Conservation (phyloP, 345 rosid species). For the Eucalyptus melliodora region DNA sequence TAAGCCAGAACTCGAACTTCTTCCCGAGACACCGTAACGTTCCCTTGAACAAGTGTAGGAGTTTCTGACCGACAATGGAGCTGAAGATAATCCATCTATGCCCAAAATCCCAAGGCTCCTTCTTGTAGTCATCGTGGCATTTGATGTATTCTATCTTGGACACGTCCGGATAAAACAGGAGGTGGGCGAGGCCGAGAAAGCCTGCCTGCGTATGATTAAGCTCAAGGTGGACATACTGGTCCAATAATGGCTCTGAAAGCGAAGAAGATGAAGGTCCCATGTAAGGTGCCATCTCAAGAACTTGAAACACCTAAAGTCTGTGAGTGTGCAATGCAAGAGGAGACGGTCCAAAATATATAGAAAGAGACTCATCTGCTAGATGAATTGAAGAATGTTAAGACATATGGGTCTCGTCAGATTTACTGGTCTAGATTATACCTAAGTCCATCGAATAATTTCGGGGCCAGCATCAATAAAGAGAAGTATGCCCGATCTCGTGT, state of each 20-base stretch:
- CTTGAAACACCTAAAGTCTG: not conserved
- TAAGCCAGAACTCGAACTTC: slow-evolving; percentile 15
- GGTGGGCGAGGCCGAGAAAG: slow-evolving; percentile 11
- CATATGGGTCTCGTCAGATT: not conserved
- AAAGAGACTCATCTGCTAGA: not conserved
- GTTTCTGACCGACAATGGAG: slow-evolving; percentile 28
- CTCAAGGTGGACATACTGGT: not conserved
- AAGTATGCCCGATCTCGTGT: not conserved
- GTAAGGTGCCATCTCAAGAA: not conserved
- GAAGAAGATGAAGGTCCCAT: not conserved
- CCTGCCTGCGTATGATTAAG: slow-evolving; percentile 30
- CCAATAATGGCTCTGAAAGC: not conserved
- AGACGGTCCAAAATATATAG: not conserved
- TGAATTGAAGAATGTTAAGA: not conserved
- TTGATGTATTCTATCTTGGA: slow-evolving; percentile 1
- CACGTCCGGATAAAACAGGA: slow-evolving; percentile 14
- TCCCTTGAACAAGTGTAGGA: slow-evolving; percentile 1
- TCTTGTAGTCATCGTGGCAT: not conserved
- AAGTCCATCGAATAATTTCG: not conserved
- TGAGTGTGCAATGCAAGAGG: not conserved
- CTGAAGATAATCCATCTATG: slow-evolving; percentile 39
- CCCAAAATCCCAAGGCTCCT: not conserved
- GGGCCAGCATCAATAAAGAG: not conserved
- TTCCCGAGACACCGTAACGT: slow-evolving; percentile 8
- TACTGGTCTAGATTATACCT: not conserved